Base-by-base conservation (phyloP, 176 grass and related monocot species). In the Zoysia pacifica region DNA sequence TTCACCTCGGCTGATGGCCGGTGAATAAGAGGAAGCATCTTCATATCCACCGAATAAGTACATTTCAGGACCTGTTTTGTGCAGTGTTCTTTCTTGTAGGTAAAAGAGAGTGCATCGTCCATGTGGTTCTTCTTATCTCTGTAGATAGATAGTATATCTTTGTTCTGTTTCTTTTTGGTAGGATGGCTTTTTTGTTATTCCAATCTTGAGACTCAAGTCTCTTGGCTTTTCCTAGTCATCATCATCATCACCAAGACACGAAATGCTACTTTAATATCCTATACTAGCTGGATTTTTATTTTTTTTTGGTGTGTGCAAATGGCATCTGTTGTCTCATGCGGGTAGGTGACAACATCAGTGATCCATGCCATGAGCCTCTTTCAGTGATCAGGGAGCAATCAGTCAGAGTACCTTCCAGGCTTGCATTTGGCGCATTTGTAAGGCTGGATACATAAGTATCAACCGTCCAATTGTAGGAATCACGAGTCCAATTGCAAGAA, bases 1-100 rank as follows among this genome's bases (percentile, higher is more conserved):
- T 99, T 99, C 88, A 95, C 92, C 65, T 99, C 96, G 11, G 86
- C 96, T 2, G 95, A 97, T 48, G 95, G 92, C 68, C 85, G 95
- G 90, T 97, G 90, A 97, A 28, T 0, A 28, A 28, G n/a, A 41
- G 69, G 39, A 58, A 6, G 11, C 46, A 35, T 11, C 50, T 8
- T 58, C 55, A 19, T 11, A 7, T 61, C 66, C 15, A 38, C 72
- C 71, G 63, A 85, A 89, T 89, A 89, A 89, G 87, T 67, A 72
- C 73, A 77, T 67, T 52, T 18, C 72, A 11, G 67, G 28, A 28
- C 28, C 28, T 28, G 28, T 28, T 28, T 28, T 28, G 76, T 41
- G 48, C 87, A 58, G 52, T 53, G 74, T 42, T 18, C 41, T 59
- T 40, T 74, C 69, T 67, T 89, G 67, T 85, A 81, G 67, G 80